Conservation (phyloP, 208 protist genomes). For the Acanthamoeba lenticulata region DNA sequence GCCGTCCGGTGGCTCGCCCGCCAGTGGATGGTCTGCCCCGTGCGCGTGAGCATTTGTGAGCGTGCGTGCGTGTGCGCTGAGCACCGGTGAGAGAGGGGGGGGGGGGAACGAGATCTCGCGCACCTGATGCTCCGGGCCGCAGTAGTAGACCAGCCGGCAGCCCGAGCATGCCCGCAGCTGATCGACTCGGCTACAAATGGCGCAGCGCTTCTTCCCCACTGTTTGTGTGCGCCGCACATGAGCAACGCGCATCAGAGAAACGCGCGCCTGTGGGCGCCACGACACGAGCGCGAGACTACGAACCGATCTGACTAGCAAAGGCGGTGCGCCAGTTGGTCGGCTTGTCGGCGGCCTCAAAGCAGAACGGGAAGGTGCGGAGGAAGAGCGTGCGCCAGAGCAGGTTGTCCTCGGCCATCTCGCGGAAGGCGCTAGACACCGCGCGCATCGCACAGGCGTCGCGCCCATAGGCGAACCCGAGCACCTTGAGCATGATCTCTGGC, state of each 20-base stretch:
- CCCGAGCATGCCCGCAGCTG: neutral
- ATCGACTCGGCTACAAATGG: neutral
- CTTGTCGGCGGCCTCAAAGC: neutral
- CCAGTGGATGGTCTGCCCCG: neutral
- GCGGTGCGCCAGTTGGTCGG: neutral
- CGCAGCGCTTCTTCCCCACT: neutral
- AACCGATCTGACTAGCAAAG: neutral
- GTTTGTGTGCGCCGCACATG: neutral
- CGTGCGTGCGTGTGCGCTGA: neutral
- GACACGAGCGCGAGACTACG: neutral
- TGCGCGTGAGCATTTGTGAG: too few species aligned
- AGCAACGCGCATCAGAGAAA: neutral
- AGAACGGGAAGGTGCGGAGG: slow-evolving; percentile 13
- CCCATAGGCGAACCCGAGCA: neutral
- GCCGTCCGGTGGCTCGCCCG: neutral
- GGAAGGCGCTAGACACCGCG: neutral
- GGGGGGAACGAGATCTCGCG: neutral
- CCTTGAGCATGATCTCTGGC: neutral
- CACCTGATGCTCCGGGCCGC: neutral
- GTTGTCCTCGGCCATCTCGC: neutral
- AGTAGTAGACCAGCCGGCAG: neutral
- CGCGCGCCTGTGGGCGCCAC: neutral
- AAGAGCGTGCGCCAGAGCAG: neutral
- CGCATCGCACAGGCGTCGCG: neutral
- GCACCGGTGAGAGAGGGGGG: neutral